These are phyloP conservation scores for Solanum microdontum DNA, from an alignment of 257 asterid species.

Conservation along the genomic window DNA sequence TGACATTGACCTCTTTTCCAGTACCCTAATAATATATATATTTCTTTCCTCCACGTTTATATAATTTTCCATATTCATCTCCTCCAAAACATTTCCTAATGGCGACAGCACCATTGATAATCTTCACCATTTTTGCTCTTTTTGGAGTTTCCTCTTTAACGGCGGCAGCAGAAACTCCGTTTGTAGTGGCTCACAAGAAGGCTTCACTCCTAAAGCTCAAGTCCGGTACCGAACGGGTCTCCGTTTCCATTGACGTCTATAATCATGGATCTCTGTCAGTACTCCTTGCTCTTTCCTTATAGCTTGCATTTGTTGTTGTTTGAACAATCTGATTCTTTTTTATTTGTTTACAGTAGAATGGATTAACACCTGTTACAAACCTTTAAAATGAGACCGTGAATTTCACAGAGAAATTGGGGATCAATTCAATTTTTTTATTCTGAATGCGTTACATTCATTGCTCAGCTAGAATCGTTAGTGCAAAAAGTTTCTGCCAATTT, in stretches of 20 bases:
- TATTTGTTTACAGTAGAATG: neutral
- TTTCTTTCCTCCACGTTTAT: neutral
- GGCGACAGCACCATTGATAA: conserved; percentile 10
- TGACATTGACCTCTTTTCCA: neutral
- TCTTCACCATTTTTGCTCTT: conserved; percentile 9
- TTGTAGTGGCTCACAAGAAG: conserved; percentile 45
- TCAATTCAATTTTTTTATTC: neutral
- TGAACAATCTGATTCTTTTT: neutral
- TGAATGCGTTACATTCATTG: neutral
- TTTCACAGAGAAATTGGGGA: neutral
- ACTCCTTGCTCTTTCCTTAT: neutral
- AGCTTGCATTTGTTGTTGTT: neutral
- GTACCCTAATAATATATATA: neutral
- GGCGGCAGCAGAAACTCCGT: conserved; percentile 24
- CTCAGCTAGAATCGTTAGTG: neutral
- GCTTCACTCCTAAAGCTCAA: conserved; percentile 25
- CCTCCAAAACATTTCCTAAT: neutral
- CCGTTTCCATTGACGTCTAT: conserved; percentile 43
- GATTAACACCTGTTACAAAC: neutral
- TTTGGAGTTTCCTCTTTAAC: conserved; percentile 7
- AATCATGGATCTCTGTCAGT: conserved; percentile 35
- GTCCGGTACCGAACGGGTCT: conserved; percentile 30
- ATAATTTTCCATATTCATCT: neutral
- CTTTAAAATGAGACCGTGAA: neutral
- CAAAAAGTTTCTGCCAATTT: neutral